Conservation (phyloP, 1,284 basidiomycete genomes). For the Moesziomyces sp. region DNA sequence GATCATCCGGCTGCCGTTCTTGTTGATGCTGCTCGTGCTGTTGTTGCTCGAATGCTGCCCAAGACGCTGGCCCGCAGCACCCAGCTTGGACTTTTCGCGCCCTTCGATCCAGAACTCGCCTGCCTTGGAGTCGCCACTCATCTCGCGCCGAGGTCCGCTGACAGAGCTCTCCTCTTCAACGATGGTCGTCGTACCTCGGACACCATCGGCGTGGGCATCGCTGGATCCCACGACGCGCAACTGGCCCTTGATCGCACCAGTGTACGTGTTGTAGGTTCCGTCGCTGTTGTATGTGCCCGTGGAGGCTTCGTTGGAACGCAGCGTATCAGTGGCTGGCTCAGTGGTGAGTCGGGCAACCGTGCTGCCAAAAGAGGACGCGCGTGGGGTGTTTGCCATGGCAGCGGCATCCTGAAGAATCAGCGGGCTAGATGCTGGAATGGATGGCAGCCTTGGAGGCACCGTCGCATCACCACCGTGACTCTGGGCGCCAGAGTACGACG, state of each 20-base stretch:
- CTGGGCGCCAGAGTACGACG: slow-evolving; percentile 14
- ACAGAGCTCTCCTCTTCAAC: slow-evolving; percentile 8
- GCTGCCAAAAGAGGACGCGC: neutral
- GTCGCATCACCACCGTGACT: slow-evolving; percentile 8
- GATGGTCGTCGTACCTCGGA: slow-evolving; percentile 5
- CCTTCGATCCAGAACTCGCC: slow-evolving; percentile 22
- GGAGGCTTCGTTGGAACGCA: slow-evolving; percentile 17
- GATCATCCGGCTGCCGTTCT: slow-evolving; percentile 34
- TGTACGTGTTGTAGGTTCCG: slow-evolving; percentile 36
- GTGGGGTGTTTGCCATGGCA: neutral
- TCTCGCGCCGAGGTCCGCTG: slow-evolving; percentile 11
- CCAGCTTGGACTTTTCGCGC: slow-evolving; percentile 5
- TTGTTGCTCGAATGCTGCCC: slow-evolving; percentile 26
- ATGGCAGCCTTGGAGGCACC: slow-evolving; percentile 23
- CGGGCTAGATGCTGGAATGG: slow-evolving; percentile 27
- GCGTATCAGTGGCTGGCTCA: slow-evolving; percentile 10
- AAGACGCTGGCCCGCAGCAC: slow-evolving; percentile 16
- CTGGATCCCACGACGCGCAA: slow-evolving; percentile 24
- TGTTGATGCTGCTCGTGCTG: slow-evolving; percentile 29
- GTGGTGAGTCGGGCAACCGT: slow-evolving; percentile 4
- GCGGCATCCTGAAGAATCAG: slow-evolving; percentile 20
- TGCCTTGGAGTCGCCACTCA: slow-evolving; percentile 19
- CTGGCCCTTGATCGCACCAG: slow-evolving; percentile 24
- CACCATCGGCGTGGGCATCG: neutral
- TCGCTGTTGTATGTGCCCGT: slow-evolving; percentile 25